These are phyloP conservation scores for Pholiota microspora DNA, from an alignment of 768 basidiomycete species.

Conservation along the genomic window DNA sequence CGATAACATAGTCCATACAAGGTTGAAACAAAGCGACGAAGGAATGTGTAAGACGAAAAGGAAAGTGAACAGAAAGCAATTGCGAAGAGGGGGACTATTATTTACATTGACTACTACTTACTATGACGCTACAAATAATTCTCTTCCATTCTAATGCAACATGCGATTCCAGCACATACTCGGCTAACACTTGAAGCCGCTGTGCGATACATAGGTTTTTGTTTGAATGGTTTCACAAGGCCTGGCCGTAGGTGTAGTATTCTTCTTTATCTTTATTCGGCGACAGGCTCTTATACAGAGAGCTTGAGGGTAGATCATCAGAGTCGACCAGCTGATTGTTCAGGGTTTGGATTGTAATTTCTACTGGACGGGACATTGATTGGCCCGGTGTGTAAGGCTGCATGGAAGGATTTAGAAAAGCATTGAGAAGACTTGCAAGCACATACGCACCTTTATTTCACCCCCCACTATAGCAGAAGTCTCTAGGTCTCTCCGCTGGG, in stretches of 20 bases:
- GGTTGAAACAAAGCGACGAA: too few relatives aligned
- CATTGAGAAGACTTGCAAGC: background rate
- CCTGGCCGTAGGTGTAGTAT: background rate
- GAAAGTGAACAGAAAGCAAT: background rate
- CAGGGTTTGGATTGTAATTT: conserved; percentile 22
- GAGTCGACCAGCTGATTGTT: conserved; percentile 16
- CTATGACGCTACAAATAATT: background rate
- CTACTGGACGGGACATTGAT: conserved; percentile 11
- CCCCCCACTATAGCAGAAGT: conserved; percentile 4
- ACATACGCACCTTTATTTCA: conserved; percentile 18
- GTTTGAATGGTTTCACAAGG: background rate
- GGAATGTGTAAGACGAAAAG: background rate
- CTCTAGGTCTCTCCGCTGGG: conserved; percentile 15
- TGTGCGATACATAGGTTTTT: too few relatives aligned
- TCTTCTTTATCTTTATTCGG: background rate
- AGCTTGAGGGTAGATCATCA: background rate
- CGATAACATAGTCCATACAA: background rate
- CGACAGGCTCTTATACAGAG: background rate
- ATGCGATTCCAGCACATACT: background rate
- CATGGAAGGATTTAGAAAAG: background rate
- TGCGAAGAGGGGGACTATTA: background rate
- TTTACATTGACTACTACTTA: background rate
- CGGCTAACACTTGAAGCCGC: too few relatives aligned
- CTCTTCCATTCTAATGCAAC: background rate
- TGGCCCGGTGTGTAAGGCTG: conserved; percentile 3